Conservation (phyloP, 805 yeast species). For the Kluyveromyces aestuarii region DNA sequence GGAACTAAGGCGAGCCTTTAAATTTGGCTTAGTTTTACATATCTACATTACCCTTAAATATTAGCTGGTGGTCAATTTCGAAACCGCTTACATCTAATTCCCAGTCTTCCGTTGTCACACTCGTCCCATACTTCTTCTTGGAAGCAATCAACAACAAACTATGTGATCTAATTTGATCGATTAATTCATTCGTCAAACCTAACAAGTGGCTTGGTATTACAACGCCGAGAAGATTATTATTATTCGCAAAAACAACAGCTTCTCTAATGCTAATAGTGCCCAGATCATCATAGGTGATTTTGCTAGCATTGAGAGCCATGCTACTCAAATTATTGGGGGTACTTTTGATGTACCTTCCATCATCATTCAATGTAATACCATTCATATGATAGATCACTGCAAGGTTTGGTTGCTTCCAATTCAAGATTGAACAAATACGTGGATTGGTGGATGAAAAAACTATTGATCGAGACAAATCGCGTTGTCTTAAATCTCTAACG, state of each 20-base stretch:
- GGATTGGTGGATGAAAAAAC: slow-evolving; percentile 84
- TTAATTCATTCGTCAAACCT: slow-evolving; percentile 62
- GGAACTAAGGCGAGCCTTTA: neutral
- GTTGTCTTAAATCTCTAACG: slow-evolving; percentile 41
- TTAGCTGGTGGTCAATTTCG: slow-evolving; percentile 12
- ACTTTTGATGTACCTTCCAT: slow-evolving; percentile 15
- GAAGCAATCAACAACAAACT: slow-evolving; percentile 82
- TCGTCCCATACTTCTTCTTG: slow-evolving; percentile 3
- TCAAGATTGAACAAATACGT: slow-evolving; percentile 81
- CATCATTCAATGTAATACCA: slow-evolving; percentile 36
- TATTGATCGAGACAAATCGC: slow-evolving; percentile 46
- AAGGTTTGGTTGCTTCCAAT: slow-evolving; percentile 98
- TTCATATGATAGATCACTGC: slow-evolving; percentile 84
- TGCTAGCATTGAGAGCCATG: slow-evolving; percentile 14
- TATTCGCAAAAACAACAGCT: slow-evolving; percentile 70
- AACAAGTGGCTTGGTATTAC: slow-evolving; percentile 66
- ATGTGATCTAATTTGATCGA: slow-evolving; percentile 63
- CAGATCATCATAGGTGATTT: slow-evolving; percentile 10
- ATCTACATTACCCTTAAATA: slow-evolving; percentile 13
- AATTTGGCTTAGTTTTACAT: slow-evolving; percentile 1
- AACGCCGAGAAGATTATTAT: slow-evolving; percentile 79
- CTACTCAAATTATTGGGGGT: slow-evolving; percentile 24
- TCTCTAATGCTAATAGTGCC: slow-evolving; percentile 29
- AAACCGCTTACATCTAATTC: slow-evolving; percentile 20
- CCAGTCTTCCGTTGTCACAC: neutral